Base-by-base conservation (phyloP, 495 filamentous ascomycete genomes). In the Pyrenula massariospora region DNA sequence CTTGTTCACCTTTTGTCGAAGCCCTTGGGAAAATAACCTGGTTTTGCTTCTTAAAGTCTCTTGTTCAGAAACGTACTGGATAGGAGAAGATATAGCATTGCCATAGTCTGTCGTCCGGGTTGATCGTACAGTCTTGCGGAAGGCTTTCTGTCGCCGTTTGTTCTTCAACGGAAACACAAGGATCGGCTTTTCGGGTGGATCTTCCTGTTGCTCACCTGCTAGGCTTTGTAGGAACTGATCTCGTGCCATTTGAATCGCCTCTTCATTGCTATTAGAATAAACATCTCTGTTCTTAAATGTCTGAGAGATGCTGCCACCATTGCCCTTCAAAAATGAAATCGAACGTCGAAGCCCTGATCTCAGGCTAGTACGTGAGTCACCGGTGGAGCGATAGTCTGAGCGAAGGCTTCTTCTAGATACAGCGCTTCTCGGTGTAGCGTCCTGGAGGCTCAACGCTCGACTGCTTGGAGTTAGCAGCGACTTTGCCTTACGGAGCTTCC, bases 401-500 rank as follows among this genome's bases (percentile, higher is more conserved):
- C 12, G 55, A n/a, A 36, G 12, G n/a, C 8, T 54, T 54, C 21
- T 49, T 49, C 22, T 25, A 3, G 50, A 57, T 49, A 49, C 31
- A 54, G 56, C 55, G 8, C 63, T 36, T 51, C 60, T 48, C 8
- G 65, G 54, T 0, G 70, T 54, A 15, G 51, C 48, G 23, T 57
- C 65, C 57, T 66, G 31, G 21, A 58, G 55, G 50, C 63, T 60
- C 22, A 71, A 66, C 3, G 70, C 64, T 31, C 73, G 66, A 31
- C 75, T 77, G 48, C 74, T 71, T 12, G 79, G 75, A 24, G 73
- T 75, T 60, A 87, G 83, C 81, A 89, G 81, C 0, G 88, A 91
- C 62, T 77, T 84, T 12, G 89, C 79, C 63, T 84, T 88, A 53
- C 83, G 84, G 53, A 91, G 71, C 53, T 77, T 84, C n/a, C 83